Conservation (phyloP, 2,329 filamentous ascomycete genomes). For the Phyllosticta ampelicida region DNA sequence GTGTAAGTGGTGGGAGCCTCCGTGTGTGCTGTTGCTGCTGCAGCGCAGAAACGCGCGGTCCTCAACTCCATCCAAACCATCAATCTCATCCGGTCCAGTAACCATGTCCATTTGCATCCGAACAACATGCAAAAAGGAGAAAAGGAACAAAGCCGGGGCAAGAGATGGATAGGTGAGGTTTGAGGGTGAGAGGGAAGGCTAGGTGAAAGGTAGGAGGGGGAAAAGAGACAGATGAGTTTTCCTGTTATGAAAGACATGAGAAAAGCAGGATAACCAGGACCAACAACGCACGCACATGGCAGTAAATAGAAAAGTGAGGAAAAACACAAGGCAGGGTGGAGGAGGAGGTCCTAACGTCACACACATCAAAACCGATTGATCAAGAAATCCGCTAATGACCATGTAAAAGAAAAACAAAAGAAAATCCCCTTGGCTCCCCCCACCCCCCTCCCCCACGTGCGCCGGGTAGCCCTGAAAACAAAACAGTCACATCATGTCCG, state of each 20-base stretch:
- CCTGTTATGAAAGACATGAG: background rate
- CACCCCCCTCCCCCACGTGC: background rate
- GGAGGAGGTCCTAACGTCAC: background rate
- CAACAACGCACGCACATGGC: background rate
- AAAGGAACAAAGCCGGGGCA: background rate
- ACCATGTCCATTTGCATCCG: background rate
- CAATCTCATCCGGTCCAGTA: background rate
- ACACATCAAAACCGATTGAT: background rate
- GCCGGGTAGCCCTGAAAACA: background rate
- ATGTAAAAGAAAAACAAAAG: background rate
- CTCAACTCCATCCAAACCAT: background rate
- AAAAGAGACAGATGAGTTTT: background rate
- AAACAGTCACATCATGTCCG: background rate
- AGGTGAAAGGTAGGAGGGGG: background rate
- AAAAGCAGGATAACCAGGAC: background rate
- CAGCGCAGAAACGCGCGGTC: background rate
- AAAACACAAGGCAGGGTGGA: background rate
- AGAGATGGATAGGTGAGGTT: background rate
- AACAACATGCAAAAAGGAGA: background rate
- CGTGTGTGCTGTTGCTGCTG: background rate
- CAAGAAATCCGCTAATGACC: background rate
- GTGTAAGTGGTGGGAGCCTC: background rate
- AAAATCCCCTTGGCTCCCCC: background rate
- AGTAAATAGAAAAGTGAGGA: background rate
- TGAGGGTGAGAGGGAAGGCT: background rate